phyloP scores from a whole-genome alignment of 2,329 filamentous ascomycete genomes.

The Arthrobotrys iridis region DNA sequence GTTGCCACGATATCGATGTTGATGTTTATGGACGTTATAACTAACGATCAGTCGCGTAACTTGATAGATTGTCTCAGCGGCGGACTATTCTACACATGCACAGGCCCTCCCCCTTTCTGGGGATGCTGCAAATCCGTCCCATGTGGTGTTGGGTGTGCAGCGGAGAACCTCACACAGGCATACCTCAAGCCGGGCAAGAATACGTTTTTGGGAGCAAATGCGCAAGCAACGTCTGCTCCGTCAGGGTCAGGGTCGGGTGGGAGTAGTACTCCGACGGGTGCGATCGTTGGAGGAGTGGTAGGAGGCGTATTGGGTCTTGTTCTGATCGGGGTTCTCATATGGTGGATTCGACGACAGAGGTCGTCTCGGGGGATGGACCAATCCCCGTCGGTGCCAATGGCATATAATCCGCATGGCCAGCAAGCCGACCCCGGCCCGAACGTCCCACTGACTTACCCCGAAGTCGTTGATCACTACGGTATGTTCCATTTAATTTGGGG shows the following conservation, averaged over 20 bases:
- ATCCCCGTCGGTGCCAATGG: constrained; percentile 22
- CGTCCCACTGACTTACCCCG: constrained; percentile 37
- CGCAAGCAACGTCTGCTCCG: not conserved
- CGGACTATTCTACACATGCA: constrained; percentile 40
- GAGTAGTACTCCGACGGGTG: constrained; percentile 17
- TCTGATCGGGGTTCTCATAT: constrained; percentile 31
- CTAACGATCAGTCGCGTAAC: not conserved
- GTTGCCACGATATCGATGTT: too few relatives aligned
- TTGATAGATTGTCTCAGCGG: constrained; percentile 39
- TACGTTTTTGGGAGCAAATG: not conserved
- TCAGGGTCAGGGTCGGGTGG: not conserved
- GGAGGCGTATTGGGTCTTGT: constrained; percentile 32
- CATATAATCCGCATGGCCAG: constrained; percentile 32
- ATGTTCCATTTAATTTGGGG: too few relatives aligned
- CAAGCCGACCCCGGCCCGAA: constrained; percentile 16
- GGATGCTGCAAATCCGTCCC: constrained; percentile 46
- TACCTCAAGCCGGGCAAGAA: not conserved
- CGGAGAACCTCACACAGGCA: constrained; percentile 10
- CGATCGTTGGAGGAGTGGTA: constrained; percentile 43
- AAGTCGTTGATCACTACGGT: constrained; percentile 48
- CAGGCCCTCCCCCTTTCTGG: constrained; percentile 33
- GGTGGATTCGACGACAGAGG: constrained; percentile 30
- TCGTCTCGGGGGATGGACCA: not conserved
- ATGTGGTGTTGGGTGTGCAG: constrained; percentile 29
- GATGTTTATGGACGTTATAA: not conserved